Percentiles rank a stretch among this genome's conserved stretches.
Evolutionary conservation across 768 basidiomycete genomes (phyloP).

Genomic region (Kwoniella dendrophila): DNA sequence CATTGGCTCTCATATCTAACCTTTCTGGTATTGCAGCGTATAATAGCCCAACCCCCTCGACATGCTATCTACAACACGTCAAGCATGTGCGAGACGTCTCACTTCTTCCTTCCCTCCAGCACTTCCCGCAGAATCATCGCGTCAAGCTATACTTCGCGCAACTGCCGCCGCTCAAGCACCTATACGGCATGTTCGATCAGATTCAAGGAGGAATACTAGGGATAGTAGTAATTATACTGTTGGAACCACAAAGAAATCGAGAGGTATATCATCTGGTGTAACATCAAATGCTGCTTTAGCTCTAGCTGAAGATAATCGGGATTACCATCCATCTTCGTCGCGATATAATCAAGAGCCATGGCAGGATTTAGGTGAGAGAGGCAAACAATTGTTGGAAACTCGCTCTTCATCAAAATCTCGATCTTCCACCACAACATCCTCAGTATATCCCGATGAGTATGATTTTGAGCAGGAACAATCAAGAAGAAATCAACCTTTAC

Average conservation of each 20-base stretch:
- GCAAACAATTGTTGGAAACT: no score
- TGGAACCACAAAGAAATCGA: background rate
- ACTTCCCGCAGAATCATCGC: constrained; percentile 29
- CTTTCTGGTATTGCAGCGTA: background rate
- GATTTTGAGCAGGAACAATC: no score
- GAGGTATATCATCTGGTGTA: constrained; percentile 11
- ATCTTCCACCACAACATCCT: no score
- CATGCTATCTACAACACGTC: constrained; percentile 23
- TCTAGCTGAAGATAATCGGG: constrained; percentile 7
- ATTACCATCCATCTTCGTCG: background rate
- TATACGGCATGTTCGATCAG: constrained; percentile 1
- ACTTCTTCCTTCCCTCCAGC: constrained; percentile 12
- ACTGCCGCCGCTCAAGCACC: background rate
- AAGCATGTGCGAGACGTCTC: constrained; percentile 24
- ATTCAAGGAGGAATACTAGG: background rate
- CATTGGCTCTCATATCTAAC: constrained; percentile 12
- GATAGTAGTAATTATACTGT: no score
- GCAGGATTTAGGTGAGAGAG: background rate
- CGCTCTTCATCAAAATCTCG: no score
- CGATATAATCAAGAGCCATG: background rate
- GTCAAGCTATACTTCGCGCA: constrained; percentile 26
- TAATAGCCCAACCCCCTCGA: background rate
- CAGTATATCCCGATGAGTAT: constrained; percentile 7
- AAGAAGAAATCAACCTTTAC: background rate
- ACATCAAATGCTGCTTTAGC: constrained; percentile 14